Percentiles rank a stretch among this genome's conserved stretches.
Conservation (phyloP, 2,329 filamentous ascomycete genomes). For the Didymella sp. region DNA sequence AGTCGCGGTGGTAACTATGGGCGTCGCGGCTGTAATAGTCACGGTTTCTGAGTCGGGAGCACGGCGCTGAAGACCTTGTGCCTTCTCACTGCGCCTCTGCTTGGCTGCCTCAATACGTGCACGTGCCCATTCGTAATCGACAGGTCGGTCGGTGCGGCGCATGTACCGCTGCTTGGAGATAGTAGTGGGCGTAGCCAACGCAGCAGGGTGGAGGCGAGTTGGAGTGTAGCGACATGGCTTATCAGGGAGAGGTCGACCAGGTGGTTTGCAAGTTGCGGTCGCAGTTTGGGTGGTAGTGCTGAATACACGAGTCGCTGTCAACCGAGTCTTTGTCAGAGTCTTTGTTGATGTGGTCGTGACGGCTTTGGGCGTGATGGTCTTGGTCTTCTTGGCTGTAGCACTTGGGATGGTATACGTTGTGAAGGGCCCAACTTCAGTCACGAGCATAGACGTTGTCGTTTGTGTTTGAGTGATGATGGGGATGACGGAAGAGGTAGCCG, state of each 20-base stretch:
- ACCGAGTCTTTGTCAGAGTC: constrained; percentile 36
- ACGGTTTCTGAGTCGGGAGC: constrained; percentile 47
- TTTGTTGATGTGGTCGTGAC: constrained; percentile 36
- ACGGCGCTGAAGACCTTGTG: constrained; percentile 40
- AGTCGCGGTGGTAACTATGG: constrained; percentile 43
- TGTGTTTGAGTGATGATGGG: constrained; percentile 35
- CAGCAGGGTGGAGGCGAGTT: constrained; percentile 42
- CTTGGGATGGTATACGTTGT: constrained; percentile 44
- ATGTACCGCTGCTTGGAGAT: constrained; percentile 33
- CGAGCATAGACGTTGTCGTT: constrained; percentile 34
- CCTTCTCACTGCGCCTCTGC: constrained; percentile 34
- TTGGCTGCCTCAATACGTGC: constrained; percentile 47
- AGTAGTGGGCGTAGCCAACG: constrained; percentile 37
- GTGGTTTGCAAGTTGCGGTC: constrained; percentile 49
- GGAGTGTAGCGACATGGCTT: constrained; percentile 48
- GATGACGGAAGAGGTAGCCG: constrained; percentile 40
- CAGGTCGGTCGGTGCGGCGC: constrained; percentile 38
- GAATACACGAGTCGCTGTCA: constrained; percentile 37
- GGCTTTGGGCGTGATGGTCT: constrained; percentile 42
- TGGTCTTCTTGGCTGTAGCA: constrained; percentile 41
- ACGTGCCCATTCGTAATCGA: constrained; percentile 46
- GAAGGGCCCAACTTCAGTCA: constrained; percentile 37
- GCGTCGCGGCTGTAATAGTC: constrained; percentile 41
- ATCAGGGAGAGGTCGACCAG: constrained; percentile 40
- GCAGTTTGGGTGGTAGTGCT: constrained; percentile 45